Evolutionary conservation across 495 filamentous ascomycete species (phyloP).

Genomic region (Paragyromitra xinjiangensis): DNA sequence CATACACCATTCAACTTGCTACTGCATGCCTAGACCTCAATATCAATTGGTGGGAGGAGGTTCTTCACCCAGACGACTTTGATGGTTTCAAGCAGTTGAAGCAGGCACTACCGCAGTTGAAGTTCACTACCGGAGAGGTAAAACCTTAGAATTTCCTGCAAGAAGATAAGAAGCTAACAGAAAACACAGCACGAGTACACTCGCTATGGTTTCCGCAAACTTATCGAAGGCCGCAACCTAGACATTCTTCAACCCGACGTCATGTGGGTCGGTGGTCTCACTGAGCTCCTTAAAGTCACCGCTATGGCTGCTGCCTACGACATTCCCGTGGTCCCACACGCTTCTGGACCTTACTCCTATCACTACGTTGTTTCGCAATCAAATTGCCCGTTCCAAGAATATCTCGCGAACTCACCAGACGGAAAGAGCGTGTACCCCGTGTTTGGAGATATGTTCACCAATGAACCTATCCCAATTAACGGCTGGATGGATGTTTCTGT

Average conservation of each 20-base stretch:
- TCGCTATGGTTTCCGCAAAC: conserved; percentile 89
- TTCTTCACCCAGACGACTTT: conserved; percentile 85
- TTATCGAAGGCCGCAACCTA: conserved; percentile 88
- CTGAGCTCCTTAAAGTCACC: conserved; percentile 86
- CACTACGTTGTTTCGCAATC: conserved; percentile 91
- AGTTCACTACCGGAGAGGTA: conserved; percentile 88
- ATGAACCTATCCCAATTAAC: conserved; percentile 86
- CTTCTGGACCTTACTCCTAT: conserved; percentile 90
- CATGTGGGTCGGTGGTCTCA: conserved; percentile 95
- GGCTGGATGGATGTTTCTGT: conserved; percentile 80
- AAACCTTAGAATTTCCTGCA: not conserved
- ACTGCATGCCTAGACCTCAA: conserved; percentile 80
- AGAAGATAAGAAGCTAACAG: not conserved
- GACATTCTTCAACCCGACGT: conserved; percentile 95
- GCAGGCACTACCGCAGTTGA: conserved; percentile 84
- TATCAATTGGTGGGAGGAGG: conserved; percentile 98
- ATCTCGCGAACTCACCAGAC: conserved; percentile 89
- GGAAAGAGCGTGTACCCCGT: conserved; percentile 88
- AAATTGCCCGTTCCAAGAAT: conserved; percentile 93
- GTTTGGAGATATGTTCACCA: conserved; percentile 87
- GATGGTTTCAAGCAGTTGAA: conserved; percentile 90
- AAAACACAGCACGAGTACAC: conserved; percentile 79
- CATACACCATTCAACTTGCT: conserved; percentile 89
- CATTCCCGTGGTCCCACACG: conserved; percentile 92
- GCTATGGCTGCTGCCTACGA: conserved; percentile 91